These are phyloP conservation scores for Starmerella tilneyi DNA, from an alignment of 805 yeast genomes.

Conservation along the genomic window DNA sequence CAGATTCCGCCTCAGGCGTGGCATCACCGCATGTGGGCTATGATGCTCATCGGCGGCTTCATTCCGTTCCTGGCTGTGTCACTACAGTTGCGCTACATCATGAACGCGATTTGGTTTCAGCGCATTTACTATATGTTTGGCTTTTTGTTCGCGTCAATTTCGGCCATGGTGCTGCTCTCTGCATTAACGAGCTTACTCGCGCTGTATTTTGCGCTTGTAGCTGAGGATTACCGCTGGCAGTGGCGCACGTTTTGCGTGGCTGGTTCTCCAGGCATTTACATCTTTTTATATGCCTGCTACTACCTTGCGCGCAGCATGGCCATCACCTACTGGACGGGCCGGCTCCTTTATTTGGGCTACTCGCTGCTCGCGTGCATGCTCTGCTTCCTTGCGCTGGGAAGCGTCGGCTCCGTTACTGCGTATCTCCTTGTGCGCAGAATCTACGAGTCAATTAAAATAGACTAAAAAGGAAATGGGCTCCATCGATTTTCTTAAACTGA, in stretches of 20 bases:
- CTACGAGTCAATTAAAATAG: slow-evolving; percentile 78
- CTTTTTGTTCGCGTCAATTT: slow-evolving; percentile 76
- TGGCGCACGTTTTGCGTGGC: slow-evolving; percentile 84
- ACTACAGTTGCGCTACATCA: slow-evolving; percentile 87
- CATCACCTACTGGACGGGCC: slow-evolving; percentile 63
- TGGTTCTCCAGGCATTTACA: slow-evolving; percentile 80
- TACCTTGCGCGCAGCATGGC: slow-evolving; percentile 41
- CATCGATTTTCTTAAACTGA: not conserved
- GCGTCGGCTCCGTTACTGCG: slow-evolving; percentile 72
- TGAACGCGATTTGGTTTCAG: slow-evolving; percentile 87
- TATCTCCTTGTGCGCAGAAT: slow-evolving; percentile 67
- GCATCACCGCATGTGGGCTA: slow-evolving; percentile 59
- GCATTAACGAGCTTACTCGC: slow-evolving; percentile 68
- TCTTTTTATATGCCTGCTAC: slow-evolving; percentile 71
- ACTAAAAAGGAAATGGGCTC: slow-evolving; percentile 33
- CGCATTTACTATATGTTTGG: slow-evolving; percentile 96
- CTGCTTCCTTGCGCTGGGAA: slow-evolving; percentile 74
- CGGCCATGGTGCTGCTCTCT: slow-evolving; percentile 74
- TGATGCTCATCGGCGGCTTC: slow-evolving; percentile 69
- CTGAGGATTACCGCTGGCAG: slow-evolving; percentile 95
- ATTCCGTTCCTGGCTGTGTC: slow-evolving; percentile 93
- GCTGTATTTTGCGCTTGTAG: slow-evolving; percentile 72
- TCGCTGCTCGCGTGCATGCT: slow-evolving; percentile 58
- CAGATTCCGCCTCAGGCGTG: slow-evolving; percentile 89
- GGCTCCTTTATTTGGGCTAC: slow-evolving; percentile 75